These are phyloP conservation scores for Deinandra increscens DNA, from an alignment of 129 eudicot genomes.

Conservation along the genomic window DNA sequence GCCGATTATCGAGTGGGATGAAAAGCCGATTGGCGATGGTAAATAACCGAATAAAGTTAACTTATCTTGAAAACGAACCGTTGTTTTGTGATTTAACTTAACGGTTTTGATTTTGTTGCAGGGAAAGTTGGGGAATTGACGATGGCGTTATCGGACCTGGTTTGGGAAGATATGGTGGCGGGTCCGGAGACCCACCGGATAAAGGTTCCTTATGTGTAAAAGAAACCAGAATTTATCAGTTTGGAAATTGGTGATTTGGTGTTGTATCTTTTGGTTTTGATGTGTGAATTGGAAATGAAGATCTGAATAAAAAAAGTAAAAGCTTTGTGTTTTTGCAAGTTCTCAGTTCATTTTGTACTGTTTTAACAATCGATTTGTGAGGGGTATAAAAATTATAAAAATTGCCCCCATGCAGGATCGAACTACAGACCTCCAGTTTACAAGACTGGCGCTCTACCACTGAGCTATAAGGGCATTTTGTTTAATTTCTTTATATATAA, in stretches of 20 bases:
- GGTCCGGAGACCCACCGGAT: constrained; percentile 81
- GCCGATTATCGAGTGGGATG: constrained; percentile 81
- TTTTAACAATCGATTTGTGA: background rate
- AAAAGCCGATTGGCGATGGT: constrained; percentile 88
- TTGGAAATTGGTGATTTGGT: background rate
- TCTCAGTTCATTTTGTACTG: background rate
- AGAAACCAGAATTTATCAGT: background rate
- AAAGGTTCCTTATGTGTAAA: constrained; percentile 60
- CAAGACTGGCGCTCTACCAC: constrained; percentile 99
- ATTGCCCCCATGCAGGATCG: constrained; percentile 96
- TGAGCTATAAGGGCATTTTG: constrained; percentile 88
- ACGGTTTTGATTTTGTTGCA: constrained; percentile 23
- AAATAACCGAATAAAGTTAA: constrained; percentile 11
- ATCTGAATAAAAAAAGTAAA: constrained; percentile 29
- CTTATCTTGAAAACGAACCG: background rate
- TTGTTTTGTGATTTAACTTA: constrained; percentile 1
- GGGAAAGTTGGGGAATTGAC: constrained; percentile 85
- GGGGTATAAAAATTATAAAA: too few species aligned
- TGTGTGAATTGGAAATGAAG: constrained; percentile 22
- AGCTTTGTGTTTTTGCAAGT: constrained; percentile 9
- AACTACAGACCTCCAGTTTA: constrained; percentile 99
- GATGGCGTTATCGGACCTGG: constrained; percentile 77
- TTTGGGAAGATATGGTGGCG: constrained; percentile 93
- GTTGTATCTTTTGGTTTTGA: constrained; percentile 3
- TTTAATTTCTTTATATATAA: too few species aligned